phyloP scores from a whole-genome alignment of 83 land plant genomes.

The Diphasiastrum complanatum region DNA sequence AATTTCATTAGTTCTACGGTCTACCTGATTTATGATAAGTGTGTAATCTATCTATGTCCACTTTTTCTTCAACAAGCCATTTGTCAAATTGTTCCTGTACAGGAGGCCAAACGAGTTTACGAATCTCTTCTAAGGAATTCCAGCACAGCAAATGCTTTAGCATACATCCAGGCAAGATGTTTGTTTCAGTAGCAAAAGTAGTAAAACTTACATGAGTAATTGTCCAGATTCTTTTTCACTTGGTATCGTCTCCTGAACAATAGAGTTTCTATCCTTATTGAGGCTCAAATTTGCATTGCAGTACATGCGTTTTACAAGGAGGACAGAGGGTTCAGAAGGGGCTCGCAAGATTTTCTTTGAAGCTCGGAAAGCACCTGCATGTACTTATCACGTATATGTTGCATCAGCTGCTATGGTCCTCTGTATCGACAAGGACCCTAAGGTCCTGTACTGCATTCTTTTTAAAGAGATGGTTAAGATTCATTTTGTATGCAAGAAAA shows the following conservation, averaged over 20 bases:
- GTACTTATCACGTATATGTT: conserved; percentile 94
- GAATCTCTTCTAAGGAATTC: conserved; percentile 63
- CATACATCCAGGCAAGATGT: conserved; percentile 87
- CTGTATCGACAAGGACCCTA: conserved; percentile 87
- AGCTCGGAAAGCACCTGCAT: conserved; percentile 71
- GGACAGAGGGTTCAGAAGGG: conserved; percentile 91
- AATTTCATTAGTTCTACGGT: too few species aligned
- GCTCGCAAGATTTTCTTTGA: conserved; percentile 84
- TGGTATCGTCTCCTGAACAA: not conserved
- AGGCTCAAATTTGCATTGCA: conserved; percentile 29
- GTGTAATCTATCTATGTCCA: too few species aligned
- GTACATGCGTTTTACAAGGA: conserved; percentile 87
- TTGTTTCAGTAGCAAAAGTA: too few species aligned
- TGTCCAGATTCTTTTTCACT: too few species aligned
- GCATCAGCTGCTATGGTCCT: conserved; percentile 91
- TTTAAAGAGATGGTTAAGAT: too few species aligned
- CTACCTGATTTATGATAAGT: too few species aligned
- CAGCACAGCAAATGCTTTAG: conserved; percentile 57
- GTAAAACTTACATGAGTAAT: too few species aligned
- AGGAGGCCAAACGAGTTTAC: conserved; percentile 87
- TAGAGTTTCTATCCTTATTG: not conserved
- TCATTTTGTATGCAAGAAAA: too few species aligned
- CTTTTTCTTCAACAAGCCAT: too few species aligned
- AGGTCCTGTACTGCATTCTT: conserved; percentile 40
- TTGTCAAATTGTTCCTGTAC: conserved; percentile 33